Conservation (phyloP, 2,329 filamentous ascomycete genomes). For the Claviceps sp. region DNA sequence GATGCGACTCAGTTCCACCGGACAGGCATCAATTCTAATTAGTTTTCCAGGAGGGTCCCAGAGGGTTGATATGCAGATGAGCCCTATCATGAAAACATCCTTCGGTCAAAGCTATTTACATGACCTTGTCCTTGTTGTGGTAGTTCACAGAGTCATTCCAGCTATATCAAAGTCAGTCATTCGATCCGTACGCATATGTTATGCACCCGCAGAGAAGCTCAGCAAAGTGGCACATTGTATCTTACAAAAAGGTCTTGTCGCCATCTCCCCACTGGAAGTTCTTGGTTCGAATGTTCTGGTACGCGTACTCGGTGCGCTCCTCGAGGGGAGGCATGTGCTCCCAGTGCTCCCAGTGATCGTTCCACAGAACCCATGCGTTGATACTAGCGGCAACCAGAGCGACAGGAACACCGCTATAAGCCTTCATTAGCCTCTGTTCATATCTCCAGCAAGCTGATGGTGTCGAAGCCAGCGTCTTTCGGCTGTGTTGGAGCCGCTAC, state of each 20-base stretch:
- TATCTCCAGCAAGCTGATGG: neutral
- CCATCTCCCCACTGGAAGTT: slow-evolving; percentile 93
- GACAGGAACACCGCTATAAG: slow-evolving; percentile 58
- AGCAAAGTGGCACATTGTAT: too few relatives aligned
- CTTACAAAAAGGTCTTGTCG: slow-evolving; percentile 57
- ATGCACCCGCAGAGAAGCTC: neutral
- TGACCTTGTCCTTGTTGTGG: slow-evolving; percentile 77
- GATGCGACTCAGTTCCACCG: neutral
- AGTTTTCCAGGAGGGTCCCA: neutral
- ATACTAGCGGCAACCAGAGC: slow-evolving; percentile 54
- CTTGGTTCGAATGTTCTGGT: slow-evolving; percentile 95
- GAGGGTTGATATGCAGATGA: neutral
- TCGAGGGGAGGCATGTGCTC: slow-evolving; percentile 72
- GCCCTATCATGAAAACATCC: neutral
- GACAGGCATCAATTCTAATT: neutral
- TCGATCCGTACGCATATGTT: neutral
- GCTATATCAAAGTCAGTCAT: slow-evolving; percentile 29
- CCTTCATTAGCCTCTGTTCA: slow-evolving; percentile 1
- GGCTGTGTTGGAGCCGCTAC: neutral
- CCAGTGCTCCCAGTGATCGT: slow-evolving; percentile 96
- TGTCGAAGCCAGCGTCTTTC: neutral
- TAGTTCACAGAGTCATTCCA: slow-evolving; percentile 96
- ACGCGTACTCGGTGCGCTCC: slow-evolving; percentile 86
- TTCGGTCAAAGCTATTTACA: slow-evolving; percentile 20
- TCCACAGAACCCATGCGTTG: slow-evolving; percentile 89